Base-by-base conservation (phyloP, 352 stramenopile species). In the Peronospora farinosa region DNA sequence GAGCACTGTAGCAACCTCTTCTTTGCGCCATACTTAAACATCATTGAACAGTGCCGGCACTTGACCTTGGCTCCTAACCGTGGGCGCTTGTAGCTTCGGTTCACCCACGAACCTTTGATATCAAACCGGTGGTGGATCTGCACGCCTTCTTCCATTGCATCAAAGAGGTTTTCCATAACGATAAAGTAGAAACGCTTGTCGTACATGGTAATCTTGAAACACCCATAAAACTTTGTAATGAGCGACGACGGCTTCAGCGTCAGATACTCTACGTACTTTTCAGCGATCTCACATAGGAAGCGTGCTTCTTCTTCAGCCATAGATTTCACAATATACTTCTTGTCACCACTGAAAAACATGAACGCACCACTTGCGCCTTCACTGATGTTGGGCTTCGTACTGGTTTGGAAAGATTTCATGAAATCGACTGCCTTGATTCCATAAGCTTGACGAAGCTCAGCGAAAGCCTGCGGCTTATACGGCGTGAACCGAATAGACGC, bases 81-180 rank as follows among this genome's bases (percentile, higher is more conserved):
- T 12, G 83, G 83, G 0, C 74, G 78, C 44, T 85, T 84, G 63
- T 90, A 90, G 49, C 78, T 92, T 19, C 83, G 80, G 32, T 92
- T 92, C 2, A 96, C 75, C 84, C 85, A 96, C n/a, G 78, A 92
- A 1, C 88, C 88, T 49, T 96, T 96, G 61, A 96, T 90, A 40
- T 96, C 88, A 47, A 86, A 96, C 12, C 74, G 67, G 44, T 94
- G 77, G 57, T 96, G 84, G 35, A 96, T 89, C 39, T 78, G 64
- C 42, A 79, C 66, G 1, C 66, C 78, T 38, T 84, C 47, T 27
- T 83, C 63, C 45, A 69, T 78, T 4, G 82, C 70, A 42, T 84
- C 75, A 55, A 96, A 96, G 12, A 96, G 66, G 42, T 96, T 96
- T 46, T 92, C 84, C 88, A 96, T 96, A 27, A 96, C 85, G 45